Conservation (phyloP, 495 filamentous ascomycete genomes). For the Penicillium goetzii region DNA sequence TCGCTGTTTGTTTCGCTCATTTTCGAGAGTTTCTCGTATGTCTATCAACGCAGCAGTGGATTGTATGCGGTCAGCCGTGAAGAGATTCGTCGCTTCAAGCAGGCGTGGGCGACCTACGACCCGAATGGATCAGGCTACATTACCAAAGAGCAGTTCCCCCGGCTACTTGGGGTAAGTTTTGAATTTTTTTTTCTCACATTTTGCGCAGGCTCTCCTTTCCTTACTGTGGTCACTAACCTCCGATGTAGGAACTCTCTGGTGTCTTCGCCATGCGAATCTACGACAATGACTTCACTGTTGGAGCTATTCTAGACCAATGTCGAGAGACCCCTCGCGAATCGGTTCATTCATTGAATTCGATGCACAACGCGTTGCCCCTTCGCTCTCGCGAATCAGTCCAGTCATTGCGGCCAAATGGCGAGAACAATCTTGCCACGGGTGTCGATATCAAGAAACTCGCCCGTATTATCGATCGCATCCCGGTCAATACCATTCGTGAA, state of each 20-base stretch:
- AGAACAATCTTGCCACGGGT: conserved; percentile 61
- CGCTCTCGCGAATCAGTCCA: conserved; percentile 28
- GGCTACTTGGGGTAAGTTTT: conserved; percentile 73
- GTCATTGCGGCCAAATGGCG: conserved; percentile 24
- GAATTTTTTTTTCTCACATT: conserved; percentile 11
- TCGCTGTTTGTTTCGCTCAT: conserved; percentile 98
- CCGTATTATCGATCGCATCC: conserved; percentile 72
- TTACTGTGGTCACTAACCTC: not conserved
- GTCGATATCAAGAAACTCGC: conserved; percentile 81
- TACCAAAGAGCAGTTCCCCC: conserved; percentile 86
- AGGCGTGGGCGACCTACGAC: conserved; percentile 95
- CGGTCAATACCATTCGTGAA: conserved; percentile 70
- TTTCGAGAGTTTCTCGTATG: conserved; percentile 99
- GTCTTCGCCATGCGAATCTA: conserved; percentile 99
- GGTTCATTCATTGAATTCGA: conserved; percentile 24
- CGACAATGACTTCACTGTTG: conserved; percentile 82
- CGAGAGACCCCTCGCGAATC: conserved; percentile 56
- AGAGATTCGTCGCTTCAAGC: conserved; percentile 95
- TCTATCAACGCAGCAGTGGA: conserved; percentile 90
- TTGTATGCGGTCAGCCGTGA: conserved; percentile 81
- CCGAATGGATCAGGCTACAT: conserved; percentile 90
- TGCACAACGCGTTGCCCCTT: conserved; percentile 24
- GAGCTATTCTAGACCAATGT: conserved; percentile 80
- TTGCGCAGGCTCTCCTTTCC: not conserved
- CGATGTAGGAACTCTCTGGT: conserved; percentile 76